Conservation (phyloP, 1,284 basidiomycete species). For the Pascua guehoae region DNA sequence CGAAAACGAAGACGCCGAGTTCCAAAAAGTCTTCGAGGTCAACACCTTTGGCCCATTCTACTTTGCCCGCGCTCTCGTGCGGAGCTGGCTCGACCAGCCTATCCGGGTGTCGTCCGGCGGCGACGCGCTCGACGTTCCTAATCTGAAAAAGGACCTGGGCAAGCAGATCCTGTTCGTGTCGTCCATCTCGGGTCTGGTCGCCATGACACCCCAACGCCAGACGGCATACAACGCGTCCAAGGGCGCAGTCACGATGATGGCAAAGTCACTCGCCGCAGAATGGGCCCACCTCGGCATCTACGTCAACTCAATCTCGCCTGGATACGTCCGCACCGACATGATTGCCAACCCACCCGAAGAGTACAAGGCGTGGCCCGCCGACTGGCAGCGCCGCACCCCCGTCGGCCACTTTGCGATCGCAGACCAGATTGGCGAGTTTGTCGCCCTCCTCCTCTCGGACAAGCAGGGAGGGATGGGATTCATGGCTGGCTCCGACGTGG, state of each 20-base stretch:
- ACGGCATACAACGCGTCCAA: constrained; percentile 48
- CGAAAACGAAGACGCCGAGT: constrained; percentile 42
- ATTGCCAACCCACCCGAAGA: constrained; percentile 35
- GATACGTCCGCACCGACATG: constrained; percentile 50
- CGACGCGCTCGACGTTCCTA: neutral
- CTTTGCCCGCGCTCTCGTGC: constrained; percentile 38
- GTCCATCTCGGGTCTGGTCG: constrained; percentile 44
- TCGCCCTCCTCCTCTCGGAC: constrained; percentile 35
- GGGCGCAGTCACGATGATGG: constrained; percentile 44
- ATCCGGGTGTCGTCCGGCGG: constrained; percentile 9
- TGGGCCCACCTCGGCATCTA: constrained; percentile 45
- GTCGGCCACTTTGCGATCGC: constrained; percentile 39
- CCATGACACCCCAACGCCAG: constrained; percentile 48
- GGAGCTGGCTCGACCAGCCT: constrained; percentile 38
- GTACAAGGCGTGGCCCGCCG: constrained; percentile 24
- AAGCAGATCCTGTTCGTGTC: constrained; percentile 50
- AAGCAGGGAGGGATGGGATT: constrained; percentile 30
- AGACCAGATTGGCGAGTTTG: constrained; percentile 41
- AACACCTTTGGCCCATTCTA: constrained; percentile 46
- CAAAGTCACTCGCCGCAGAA: constrained; percentile 46
- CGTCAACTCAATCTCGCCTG: constrained; percentile 48
- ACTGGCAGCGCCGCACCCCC: constrained; percentile 43
- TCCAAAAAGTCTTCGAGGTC: constrained; percentile 35
- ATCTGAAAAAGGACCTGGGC: constrained; percentile 39
- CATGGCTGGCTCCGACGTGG: constrained; percentile 46